phyloP scores from a whole-genome alignment of 768 basidiomycete species.

The Lentinula edodes region DNA sequence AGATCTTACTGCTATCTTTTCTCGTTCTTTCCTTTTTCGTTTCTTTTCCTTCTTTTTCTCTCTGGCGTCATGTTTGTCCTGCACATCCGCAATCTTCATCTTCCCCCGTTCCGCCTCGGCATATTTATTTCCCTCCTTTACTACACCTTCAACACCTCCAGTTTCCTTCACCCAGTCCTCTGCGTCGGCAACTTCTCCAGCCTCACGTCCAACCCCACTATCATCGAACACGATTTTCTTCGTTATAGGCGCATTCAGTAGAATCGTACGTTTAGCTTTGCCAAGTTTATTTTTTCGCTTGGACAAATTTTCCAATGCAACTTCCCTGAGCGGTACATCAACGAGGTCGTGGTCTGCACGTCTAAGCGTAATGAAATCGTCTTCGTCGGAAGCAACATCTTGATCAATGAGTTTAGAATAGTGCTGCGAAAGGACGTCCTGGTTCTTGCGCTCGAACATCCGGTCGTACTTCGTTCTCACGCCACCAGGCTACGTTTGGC shows the following conservation, averaged over 20 bases:
- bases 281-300: slow-evolving; percentile 82
- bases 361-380: slow-evolving; percentile 90
- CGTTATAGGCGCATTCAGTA: slow-evolving; percentile 51
- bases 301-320: slow-evolving; percentile 53
- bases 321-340: slow-evolving; percentile 23
- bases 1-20: slow-evolving; percentile 31
- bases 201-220: slow-evolving; percentile 69
- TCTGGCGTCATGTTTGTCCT: slow-evolving; percentile 78
- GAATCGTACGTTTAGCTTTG: slow-evolving; percentile 64
- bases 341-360: slow-evolving; percentile 79
- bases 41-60: slow-evolving; percentile 92
- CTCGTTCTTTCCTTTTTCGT: slow-evolving; percentile 81
- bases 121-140: slow-evolving; percentile 63
- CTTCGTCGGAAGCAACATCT: slow-evolving; percentile 37
- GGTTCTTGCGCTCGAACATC: slow-evolving; percentile 97
- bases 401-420: slow-evolving; percentile 86
- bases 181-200: slow-evolving; percentile 78
- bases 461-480: slow-evolving; percentile 94
- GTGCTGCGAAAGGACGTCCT: slow-evolving; percentile 85
- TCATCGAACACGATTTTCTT: slow-evolving; percentile 90
- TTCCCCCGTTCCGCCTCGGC: slow-evolving; percentile 68
- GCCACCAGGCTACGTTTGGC: slow-evolving; percentile 24
- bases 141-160: slow-evolving; percentile 58
- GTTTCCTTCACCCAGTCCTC: slow-evolving; percentile 64
- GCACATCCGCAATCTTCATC: slow-evolving; percentile 63